Conservation (phyloP, 345 rosid genomes). For the Bruguiera parviflora region DNA sequence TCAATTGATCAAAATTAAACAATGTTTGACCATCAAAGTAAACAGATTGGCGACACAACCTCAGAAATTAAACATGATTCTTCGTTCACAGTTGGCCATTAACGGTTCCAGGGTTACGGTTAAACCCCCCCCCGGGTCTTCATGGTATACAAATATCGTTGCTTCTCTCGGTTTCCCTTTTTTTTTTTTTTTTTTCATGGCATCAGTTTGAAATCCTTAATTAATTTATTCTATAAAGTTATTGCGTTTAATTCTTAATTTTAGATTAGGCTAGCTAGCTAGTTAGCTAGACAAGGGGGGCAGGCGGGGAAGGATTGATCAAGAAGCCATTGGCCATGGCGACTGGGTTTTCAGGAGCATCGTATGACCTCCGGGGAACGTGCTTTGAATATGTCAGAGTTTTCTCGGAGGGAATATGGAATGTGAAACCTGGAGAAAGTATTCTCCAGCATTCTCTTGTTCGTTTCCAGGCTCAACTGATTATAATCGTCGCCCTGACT, state of each 20-base stretch:
- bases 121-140: no score
- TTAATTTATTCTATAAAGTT: no score
- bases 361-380: not conserved
- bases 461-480: slow-evolving; percentile 5
- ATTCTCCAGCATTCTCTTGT: slow-evolving; percentile 2
- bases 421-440: not conserved
- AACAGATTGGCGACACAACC: not conserved
- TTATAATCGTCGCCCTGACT: not conserved
- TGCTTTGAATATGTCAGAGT: slow-evolving; percentile 10
- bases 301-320: no score
- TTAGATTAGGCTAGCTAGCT: no score
- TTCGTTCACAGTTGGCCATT: not conserved
- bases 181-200: no score
- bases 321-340: not conserved
- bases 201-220: no score
- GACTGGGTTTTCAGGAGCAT: not conserved
- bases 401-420: slow-evolving; percentile 8
- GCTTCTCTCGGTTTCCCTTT: no score
- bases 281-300: no score
- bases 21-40: not conserved
- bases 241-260: no score
- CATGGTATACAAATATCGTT: no score
- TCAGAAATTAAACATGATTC: not conserved
- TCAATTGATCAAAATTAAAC: not conserved
- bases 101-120: not conserved